Evolutionary conservation across 805 yeast genomes (phyloP).

Genomic region (Saccharomyces jurei): DNA sequence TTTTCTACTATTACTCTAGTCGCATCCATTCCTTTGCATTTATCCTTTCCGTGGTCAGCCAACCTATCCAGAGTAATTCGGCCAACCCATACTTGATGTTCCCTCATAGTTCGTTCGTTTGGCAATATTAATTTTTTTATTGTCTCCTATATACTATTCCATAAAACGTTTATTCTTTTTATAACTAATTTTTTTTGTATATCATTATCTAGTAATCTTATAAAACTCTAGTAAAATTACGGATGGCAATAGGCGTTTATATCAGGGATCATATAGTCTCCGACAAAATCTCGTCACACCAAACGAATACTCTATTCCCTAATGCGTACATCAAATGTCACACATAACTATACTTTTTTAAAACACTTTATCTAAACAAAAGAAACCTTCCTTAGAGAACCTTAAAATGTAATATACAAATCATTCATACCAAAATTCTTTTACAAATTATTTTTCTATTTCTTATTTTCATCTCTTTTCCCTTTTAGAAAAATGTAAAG

Average conservation of each 20-base stretch:
- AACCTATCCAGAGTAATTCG: neutral
- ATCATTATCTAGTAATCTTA: neutral
- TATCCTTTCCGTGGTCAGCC: neutral
- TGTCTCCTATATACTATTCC: neutral
- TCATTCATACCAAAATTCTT: neutral
- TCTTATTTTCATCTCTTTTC: neutral
- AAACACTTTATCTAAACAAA: neutral
- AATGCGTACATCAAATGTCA: neutral
- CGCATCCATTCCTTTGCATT: conserved; percentile 14
- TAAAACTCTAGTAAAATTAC: neutral
- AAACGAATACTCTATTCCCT: neutral
- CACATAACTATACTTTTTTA: neutral
- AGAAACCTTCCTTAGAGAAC: neutral
- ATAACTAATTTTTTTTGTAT: neutral
- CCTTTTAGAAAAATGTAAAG: neutral
- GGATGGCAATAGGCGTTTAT: neutral
- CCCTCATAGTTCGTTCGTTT: neutral
- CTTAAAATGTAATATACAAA: neutral
- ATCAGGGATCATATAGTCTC: neutral
- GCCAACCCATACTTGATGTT: neutral
- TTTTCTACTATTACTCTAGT: conserved; percentile 1
- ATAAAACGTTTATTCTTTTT: neutral
- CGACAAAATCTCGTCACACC: neutral
- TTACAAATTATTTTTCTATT: neutral
- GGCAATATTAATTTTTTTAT: neutral